These are phyloP conservation scores for Eutrema heterophyllum DNA, from an alignment of 345 rosid genomes.

Conservation along the genomic window DNA sequence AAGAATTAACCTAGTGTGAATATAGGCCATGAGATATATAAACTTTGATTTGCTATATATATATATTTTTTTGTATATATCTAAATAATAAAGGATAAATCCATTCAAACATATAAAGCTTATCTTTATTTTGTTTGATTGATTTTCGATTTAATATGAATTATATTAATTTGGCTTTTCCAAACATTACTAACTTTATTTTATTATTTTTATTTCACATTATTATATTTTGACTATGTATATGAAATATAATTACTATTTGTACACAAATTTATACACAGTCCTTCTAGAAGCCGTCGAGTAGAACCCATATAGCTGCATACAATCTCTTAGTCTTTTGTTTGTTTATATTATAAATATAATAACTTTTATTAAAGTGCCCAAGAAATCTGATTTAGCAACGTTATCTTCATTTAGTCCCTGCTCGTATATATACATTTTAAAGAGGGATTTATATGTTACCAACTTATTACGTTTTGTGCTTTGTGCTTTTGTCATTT, in stretches of 20 bases:
- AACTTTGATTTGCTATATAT: too few species aligned
- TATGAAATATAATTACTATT: neutral
- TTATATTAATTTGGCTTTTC: neutral
- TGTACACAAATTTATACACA: neutral
- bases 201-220: too few species aligned
- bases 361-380: neutral
- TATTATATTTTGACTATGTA: neutral
- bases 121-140: too few species aligned
- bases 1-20: neutral
- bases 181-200: neutral
- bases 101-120: too few species aligned
- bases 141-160: neutral
- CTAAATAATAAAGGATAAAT: too few species aligned
- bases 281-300: slow-evolving; percentile 13
- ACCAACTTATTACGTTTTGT: neutral
- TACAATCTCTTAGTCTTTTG: neutral
- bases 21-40: neutral
- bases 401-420: slow-evolving; percentile 4
- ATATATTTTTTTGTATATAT: too few species aligned
- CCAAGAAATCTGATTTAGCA: slow-evolving; percentile 18
- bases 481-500: neutral
- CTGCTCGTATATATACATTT: neutral
- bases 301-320: slow-evolving; percentile 1
- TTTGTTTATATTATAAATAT: neutral
- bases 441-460: neutral